These are phyloP conservation scores for Exophiala calicioides DNA, from an alignment of 2,329 filamentous ascomycete species.

Conservation along the genomic window DNA sequence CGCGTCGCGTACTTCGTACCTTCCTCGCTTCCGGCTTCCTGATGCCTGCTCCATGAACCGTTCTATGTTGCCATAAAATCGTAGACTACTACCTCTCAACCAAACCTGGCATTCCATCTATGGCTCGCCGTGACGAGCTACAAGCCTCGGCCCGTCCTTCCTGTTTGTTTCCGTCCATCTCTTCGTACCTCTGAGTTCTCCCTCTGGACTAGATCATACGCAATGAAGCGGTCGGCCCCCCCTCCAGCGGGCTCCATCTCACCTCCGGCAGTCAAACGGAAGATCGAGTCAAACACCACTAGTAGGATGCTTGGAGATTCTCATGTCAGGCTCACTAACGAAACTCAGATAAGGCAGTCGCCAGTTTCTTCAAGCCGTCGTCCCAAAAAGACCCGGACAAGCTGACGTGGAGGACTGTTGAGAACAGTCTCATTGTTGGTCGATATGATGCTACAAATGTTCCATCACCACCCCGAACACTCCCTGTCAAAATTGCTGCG, in stretches of 20 bases:
- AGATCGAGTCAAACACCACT: constrained; percentile 55
- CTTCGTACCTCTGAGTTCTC: not conserved
- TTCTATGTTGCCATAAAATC: not conserved
- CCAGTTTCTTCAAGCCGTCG: constrained; percentile 82
- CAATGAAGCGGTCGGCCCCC: constrained; percentile 41
- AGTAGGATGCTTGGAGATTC: constrained; percentile 40
- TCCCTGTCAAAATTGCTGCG: constrained; percentile 41
- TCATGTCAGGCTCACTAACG: constrained; percentile 11
- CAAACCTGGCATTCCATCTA: constrained; percentile 19
- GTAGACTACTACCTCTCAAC: not conserved
- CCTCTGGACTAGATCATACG: constrained; percentile 5
- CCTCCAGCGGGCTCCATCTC: constrained; percentile 50
- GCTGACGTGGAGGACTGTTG: constrained; percentile 67
- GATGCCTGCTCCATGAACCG: not conserved
- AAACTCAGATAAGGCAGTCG: constrained; percentile 56
- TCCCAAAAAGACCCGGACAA: constrained; percentile 82
- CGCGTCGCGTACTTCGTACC: too few relatives aligned
- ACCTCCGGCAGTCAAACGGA: constrained; percentile 59
- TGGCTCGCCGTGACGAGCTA: constrained; percentile 8
- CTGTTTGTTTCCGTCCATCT: not conserved
- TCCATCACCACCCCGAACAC: constrained; percentile 11
- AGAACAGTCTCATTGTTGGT: constrained; percentile 74
- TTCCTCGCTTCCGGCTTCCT: too few relatives aligned
- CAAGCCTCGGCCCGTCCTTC: not conserved
- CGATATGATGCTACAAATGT: constrained; percentile 51